Percentiles rank a stretch among this genome's conserved stretches.
phyloP scores from a whole-genome alignment of 495 filamentous ascomycete species.

The Podospora conica region DNA sequence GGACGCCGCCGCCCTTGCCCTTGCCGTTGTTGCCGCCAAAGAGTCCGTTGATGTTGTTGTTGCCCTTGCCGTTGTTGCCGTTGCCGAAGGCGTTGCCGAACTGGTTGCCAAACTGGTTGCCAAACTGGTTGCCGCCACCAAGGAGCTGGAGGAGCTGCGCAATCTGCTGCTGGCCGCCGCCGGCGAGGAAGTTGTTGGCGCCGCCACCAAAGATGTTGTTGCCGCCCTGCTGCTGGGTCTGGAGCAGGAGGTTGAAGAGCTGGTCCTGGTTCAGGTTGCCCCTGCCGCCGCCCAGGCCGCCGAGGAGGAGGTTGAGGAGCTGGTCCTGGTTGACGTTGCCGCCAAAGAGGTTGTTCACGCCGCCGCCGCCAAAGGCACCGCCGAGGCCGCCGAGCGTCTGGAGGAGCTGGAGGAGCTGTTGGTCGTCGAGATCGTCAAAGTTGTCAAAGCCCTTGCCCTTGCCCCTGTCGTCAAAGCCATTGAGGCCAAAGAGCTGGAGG shows the following conservation, averaged over 20 bases:
- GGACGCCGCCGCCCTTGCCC: neutral
- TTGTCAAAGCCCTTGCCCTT: neutral
- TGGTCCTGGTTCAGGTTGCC: neutral
- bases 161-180: neutral
- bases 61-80: slow-evolving; percentile 6
- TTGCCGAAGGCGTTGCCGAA: neutral
- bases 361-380: neutral
- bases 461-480: neutral
- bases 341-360: neutral
- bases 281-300: neutral
- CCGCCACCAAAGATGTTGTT: neutral
- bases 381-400: neutral
- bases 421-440: neutral
- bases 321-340: neutral
- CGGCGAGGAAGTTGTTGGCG: neutral
- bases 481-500: neutral
- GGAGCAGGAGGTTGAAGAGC: neutral
- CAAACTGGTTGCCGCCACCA: neutral
- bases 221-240: neutral
- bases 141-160: neutral
- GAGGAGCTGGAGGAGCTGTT: neutral
- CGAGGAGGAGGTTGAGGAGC: neutral
- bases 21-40: slow-evolving; percentile 2
- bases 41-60: neutral
- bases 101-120: neutral